Conservation (phyloP, 768 basidiomycete genomes). For the Cubamyces sp. region DNA sequence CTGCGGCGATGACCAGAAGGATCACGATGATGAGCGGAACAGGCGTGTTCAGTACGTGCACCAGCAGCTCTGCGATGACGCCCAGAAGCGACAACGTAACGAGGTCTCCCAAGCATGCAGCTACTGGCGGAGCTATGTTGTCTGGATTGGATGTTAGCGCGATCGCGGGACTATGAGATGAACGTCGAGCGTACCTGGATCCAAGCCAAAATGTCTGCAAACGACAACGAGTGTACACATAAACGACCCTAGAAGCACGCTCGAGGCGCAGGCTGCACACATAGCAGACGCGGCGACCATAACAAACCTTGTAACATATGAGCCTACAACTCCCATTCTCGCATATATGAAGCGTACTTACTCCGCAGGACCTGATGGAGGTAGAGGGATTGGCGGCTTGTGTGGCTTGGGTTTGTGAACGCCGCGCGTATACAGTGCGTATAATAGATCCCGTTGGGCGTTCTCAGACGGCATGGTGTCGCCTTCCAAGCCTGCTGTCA, state of each 20-base stretch:
- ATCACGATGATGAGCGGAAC: constrained; percentile 61
- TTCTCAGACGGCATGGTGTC: neutral
- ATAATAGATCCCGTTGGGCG: neutral
- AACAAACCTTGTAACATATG: constrained; percentile 54
- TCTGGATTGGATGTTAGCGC: constrained; percentile 47
- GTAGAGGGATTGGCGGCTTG: constrained; percentile 15
- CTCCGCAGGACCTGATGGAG: constrained; percentile 41
- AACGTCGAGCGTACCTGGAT: constrained; percentile 67
- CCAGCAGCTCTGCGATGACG: constrained; percentile 70
- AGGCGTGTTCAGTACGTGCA: constrained; percentile 65
- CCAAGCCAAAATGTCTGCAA: constrained; percentile 72
- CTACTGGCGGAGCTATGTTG: constrained; percentile 95
- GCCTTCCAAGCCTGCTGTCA: constrained; percentile 14
- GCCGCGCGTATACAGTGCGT: constrained; percentile 4
- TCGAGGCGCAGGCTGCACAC: constrained; percentile 78
- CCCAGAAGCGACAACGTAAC: constrained; percentile 87
- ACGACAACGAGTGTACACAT: constrained; percentile 85
- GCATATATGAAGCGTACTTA: constrained; percentile 15
- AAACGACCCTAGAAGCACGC: constrained; percentile 84
- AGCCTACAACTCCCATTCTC: constrained; percentile 2
- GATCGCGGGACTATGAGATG: neutral
- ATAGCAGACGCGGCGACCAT: constrained; percentile 80
- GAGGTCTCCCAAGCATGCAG: constrained; percentile 90
- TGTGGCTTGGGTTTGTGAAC: constrained; percentile 22
- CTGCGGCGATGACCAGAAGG: constrained; percentile 50